These are phyloP conservation scores for Fusarium robinianum DNA, from an alignment of 2,329 filamentous ascomycete species.

Conservation along the genomic window DNA sequence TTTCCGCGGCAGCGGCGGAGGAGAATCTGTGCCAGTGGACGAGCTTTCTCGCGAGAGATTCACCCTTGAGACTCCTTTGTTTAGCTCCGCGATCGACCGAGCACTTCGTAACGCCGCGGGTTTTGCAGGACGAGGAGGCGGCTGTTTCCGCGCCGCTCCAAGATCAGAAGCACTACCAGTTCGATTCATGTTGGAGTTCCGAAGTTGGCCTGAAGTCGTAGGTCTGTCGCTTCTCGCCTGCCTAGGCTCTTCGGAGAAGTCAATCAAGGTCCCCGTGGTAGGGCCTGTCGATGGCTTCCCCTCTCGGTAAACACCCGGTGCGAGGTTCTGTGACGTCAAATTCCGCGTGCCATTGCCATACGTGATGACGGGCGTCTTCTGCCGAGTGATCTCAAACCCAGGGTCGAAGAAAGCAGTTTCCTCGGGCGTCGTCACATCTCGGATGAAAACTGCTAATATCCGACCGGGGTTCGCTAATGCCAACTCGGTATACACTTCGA, in stretches of 20 bases:
- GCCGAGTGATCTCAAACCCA: slow-evolving; percentile 41
- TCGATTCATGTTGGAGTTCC: slow-evolving; percentile 26
- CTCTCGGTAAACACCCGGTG: slow-evolving; percentile 22
- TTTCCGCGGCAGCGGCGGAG: slow-evolving; percentile 45
- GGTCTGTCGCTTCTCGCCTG: slow-evolving; percentile 43
- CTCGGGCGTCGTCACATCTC: slow-evolving; percentile 87
- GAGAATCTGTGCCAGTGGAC: slow-evolving; percentile 28
- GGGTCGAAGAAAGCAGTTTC: slow-evolving; percentile 77
- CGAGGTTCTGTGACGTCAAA: slow-evolving; percentile 36
- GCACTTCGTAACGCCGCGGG: slow-evolving; percentile 58
- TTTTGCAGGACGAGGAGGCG: slow-evolving; percentile 63
- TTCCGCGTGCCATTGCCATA: slow-evolving; percentile 34
- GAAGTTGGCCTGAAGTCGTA: slow-evolving; percentile 39
- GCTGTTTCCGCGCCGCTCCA: slow-evolving; percentile 41
- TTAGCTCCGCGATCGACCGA: slow-evolving; percentile 40
- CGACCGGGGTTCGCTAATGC: slow-evolving; percentile 80
- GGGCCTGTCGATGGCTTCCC: slow-evolving; percentile 42
- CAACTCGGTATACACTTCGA: slow-evolving; percentile 97
- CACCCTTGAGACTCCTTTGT: slow-evolving; percentile 21
- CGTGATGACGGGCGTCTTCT: slow-evolving; percentile 34
- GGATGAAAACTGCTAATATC: slow-evolving; percentile 87
- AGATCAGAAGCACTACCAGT: slow-evolving; percentile 39
- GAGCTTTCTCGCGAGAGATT: slow-evolving; percentile 24
- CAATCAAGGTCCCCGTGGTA: slow-evolving; percentile 63
- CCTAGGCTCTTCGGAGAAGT: slow-evolving; percentile 60